Percentiles rank a stretch among this genome's conserved stretches.
Conservation (phyloP, 2,329 filamentous ascomycete species). For the Pleurostoma richardsiae region DNA sequence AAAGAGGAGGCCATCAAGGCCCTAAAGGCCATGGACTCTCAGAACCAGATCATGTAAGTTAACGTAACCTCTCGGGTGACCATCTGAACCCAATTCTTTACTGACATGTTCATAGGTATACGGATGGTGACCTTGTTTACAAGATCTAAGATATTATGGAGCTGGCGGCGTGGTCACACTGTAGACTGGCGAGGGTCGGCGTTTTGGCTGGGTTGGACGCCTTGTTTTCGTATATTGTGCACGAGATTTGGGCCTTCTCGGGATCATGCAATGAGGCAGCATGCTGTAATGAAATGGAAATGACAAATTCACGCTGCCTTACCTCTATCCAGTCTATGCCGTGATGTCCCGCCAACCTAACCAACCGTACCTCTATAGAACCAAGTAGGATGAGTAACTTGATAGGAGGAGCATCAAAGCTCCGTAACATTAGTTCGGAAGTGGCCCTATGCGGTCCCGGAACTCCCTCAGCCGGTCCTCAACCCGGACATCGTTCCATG, state of each 20-base stretch:
- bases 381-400: too few species aligned
- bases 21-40: constrained; percentile 71
- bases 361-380: too few species aligned
- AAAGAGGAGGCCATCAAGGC: constrained; percentile 71
- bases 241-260: too few species aligned
- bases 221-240: too few species aligned
- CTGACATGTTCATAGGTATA: constrained; percentile 35
- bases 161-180: constrained; percentile 2
- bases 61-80: constrained; percentile 2
- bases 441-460: constrained; percentile 26
- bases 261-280: too few species aligned
- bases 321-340: too few species aligned
- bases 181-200: neutral
- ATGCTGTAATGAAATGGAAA: too few species aligned
- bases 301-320: too few species aligned
- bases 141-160: constrained; percentile 45
- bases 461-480: constrained; percentile 48
- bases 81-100: neutral
- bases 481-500: constrained; percentile 56
- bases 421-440: neutral
- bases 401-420: too few species aligned
- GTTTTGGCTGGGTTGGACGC: too few species aligned
- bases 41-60: constrained; percentile 89
- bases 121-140: constrained; percentile 62
- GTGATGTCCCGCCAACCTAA: too few species aligned